Conservation (phyloP, 108 stramenopile genomes). For the Tribonema minus region DNA sequence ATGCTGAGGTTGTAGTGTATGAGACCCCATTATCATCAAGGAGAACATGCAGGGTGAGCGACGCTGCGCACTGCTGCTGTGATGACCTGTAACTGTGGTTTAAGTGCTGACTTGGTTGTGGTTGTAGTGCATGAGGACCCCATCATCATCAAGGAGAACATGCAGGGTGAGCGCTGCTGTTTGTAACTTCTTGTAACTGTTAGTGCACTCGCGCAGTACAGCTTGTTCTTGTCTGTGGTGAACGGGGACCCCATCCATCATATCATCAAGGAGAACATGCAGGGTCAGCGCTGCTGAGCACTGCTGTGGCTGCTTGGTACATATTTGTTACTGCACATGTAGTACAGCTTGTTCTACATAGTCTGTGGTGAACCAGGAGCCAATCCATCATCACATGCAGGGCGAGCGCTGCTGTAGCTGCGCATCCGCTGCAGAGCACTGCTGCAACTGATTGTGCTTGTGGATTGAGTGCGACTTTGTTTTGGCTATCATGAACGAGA, state of each 20-base stretch:
- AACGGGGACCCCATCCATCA: constrained; percentile 97
- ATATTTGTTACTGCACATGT: constrained; percentile 82
- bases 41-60: no score
- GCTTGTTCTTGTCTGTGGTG: constrained; percentile 93
- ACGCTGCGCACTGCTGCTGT: no score
- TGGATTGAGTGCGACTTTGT: constrained; percentile 85
- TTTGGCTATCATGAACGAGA: constrained; percentile 94
- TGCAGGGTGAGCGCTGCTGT: constrained; percentile 30
- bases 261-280: no score
- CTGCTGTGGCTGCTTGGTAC: no score
- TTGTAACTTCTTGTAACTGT: no score
- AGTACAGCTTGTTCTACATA: constrained; percentile 89
- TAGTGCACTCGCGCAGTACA: no score
- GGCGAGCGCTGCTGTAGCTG: constrained; percentile 9
- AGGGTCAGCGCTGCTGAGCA: no score
- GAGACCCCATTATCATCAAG: no score
- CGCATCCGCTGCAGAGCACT: no score
- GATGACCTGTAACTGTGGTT: no score
- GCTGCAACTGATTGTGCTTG: no score
- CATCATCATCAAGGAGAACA: constrained; percentile 80
- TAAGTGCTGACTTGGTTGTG: constrained; percentile 85
- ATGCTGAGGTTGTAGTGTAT: neutral
- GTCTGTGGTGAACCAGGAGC: constrained; percentile 94
- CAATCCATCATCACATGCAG: constrained; percentile 70
- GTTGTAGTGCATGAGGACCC: constrained; percentile 97